Percentiles rank a stretch among this genome's conserved stretches.
phyloP scores from a whole-genome alignment of 2,329 filamentous ascomycete genomes.

The Penicillium brevicompactum region DNA sequence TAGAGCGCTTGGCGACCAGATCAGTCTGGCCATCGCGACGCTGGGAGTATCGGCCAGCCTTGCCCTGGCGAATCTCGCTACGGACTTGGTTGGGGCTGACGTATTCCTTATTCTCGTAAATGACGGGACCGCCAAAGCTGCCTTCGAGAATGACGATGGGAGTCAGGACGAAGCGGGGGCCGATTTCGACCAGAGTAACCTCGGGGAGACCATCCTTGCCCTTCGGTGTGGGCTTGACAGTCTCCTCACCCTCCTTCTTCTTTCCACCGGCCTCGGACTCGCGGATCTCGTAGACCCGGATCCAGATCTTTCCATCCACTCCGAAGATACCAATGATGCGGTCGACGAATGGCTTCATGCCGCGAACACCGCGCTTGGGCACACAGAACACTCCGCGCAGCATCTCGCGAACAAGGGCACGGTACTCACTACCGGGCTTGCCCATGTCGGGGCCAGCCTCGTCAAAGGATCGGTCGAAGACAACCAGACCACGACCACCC shows the following conservation, averaged over 20 bases:
- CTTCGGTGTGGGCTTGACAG: conserved; percentile 42
- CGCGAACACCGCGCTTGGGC: conserved; percentile 75
- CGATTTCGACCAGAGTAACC: conserved; percentile 86
- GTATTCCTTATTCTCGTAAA: conserved; percentile 98
- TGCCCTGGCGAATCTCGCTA: conserved; percentile 73
- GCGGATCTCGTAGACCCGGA: conserved; percentile 89
- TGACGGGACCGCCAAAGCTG: conserved; percentile 91
- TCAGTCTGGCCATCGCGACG: conserved; percentile 75
- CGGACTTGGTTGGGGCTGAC: conserved; percentile 94
- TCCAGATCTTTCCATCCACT: conserved; percentile 93
- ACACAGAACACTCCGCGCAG: conserved; percentile 91
- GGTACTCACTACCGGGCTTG: conserved; percentile 49
- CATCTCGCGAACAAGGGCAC: conserved; percentile 72
- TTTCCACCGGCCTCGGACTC: conserved; percentile 70
- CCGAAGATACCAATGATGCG: conserved; percentile 91
- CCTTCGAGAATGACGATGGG: conserved; percentile 95
- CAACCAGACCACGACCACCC: conserved; percentile 85
- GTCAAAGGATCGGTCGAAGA: conserved; percentile 88
- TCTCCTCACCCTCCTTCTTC: conserved; percentile 46
- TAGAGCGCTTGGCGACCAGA: conserved; percentile 71
- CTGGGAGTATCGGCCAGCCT: conserved; percentile 75
- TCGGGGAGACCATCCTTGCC: conserved; percentile 66
- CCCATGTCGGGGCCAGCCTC: conserved; percentile 73
- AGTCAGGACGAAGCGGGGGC: conserved; percentile 87
- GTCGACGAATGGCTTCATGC: conserved; percentile 94